Conservation (phyloP, 2,329 filamentous ascomycete genomes). For the Fusarium sp. region DNA sequence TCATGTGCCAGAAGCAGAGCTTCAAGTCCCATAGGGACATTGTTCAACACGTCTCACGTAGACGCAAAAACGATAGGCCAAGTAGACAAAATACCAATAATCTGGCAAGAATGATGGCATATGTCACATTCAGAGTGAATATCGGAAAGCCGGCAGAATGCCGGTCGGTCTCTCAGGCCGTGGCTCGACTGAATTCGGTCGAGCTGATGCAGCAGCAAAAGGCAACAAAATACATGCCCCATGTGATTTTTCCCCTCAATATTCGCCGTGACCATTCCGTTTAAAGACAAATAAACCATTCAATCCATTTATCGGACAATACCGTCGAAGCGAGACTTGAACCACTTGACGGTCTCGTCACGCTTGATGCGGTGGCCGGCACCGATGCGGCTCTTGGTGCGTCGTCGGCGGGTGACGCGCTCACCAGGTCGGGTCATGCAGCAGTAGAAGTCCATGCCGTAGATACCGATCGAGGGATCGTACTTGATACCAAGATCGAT, state of each 20-base stretch:
- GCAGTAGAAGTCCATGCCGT: conserved; percentile 99
- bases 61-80: conserved; percentile 41
- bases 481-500: conserved; percentile 99
- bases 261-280: conserved; percentile 57
- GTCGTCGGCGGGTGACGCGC: conserved; percentile 95
- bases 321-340: conserved; percentile 89
- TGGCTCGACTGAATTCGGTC: conserved; percentile 69
- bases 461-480: conserved; percentile 97
- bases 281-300: conserved; percentile 46
- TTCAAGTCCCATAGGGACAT: conserved; percentile 26
- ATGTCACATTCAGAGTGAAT: conserved; percentile 54
- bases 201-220: conserved; percentile 63
- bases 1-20: conserved; percentile 15
- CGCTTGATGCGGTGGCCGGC: conserved; percentile 93
- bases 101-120: conserved; percentile 43
- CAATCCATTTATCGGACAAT: conserved; percentile 88
- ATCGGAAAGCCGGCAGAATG: conserved; percentile 69
- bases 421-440: conserved; percentile 99
- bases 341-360: conserved; percentile 98
- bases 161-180: conserved; percentile 82
- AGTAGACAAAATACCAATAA: conserved; percentile 35
- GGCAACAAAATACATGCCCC: conserved; percentile 57
- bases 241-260: conserved; percentile 49
- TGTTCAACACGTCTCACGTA: conserved; percentile 37
- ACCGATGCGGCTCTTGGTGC: conserved; percentile 88